Percentiles rank a stretch among this genome's conserved stretches.
Evolutionary conservation across 768 basidiomycete species (phyloP).

Genomic region (Lactarius tabidus): DNA sequence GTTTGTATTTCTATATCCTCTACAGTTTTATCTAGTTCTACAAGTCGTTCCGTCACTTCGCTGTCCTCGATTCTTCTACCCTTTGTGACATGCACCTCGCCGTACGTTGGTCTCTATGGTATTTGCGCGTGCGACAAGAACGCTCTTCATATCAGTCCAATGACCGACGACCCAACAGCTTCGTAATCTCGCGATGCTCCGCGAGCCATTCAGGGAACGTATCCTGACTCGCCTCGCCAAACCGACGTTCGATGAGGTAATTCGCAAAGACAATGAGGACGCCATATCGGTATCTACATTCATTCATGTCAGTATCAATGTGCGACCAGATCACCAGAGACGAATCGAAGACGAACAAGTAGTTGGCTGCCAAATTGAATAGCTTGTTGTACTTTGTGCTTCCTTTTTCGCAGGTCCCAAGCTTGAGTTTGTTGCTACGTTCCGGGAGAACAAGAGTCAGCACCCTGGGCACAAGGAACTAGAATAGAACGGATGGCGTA

Average conservation of each 20-base stretch:
- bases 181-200: slow-evolving; percentile 82
- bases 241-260: slow-evolving; percentile 74
- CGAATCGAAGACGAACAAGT: slow-evolving; percentile 53
- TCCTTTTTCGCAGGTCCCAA: slow-evolving; percentile 76
- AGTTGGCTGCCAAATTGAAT: slow-evolving; percentile 77
- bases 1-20: neutral
- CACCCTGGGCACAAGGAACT: neutral
- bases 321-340: neutral
- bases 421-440: slow-evolving; percentile 83
- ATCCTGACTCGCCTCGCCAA: slow-evolving; percentile 37
- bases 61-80: neutral
- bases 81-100: neutral
- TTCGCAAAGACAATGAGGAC: slow-evolving; percentile 92
- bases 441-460: neutral
- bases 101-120: neutral
- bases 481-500: slow-evolving; percentile 38
- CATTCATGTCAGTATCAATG: slow-evolving; percentile 17
- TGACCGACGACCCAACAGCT: slow-evolving; percentile 61
- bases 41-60: neutral
- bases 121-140: neutral
- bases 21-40: neutral
- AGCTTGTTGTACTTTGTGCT: slow-evolving; percentile 74
- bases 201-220: slow-evolving; percentile 82
- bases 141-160: slow-evolving; percentile 44
- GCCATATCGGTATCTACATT: slow-evolving; percentile 77